Evolutionary conservation across 129 eudicot species (phyloP), one percentile per base, ranked within the genome.

Genomic region (Chrysanthemum seticuspe): DNA sequence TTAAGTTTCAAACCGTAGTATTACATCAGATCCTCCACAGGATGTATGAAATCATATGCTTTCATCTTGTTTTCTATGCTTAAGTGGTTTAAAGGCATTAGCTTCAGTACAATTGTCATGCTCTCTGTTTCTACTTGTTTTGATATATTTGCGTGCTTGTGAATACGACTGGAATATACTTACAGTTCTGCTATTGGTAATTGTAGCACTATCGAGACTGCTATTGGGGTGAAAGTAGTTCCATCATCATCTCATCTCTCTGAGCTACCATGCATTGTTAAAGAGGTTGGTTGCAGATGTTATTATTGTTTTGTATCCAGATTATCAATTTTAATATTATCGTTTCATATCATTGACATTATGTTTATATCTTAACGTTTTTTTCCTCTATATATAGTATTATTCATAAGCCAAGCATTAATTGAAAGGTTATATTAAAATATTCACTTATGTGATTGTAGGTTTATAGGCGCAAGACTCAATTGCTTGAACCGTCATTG

Each of bases 151-250:
- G 10, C 9, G 2, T 40, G 10, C 47, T 40, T 6, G 47, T 40
- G 44, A 40, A 40, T 40, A 7, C 47, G 10, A 53, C 18, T 53
- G 58, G 19, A 53, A 10, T 59, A 59, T 23, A 11, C 40, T 59
- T 67, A 23, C 21, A 40, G 60, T 49, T 47, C 54, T 68, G 70
- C 40, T 62, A 9, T 67, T 82, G 53, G 21, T 55, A 23, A n/a
- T 67, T 72, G 68, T 71, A 82, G 86, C 40, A 40, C 80, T 14
- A 73, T 82, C 29, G 82, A 82, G 74, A 52, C 70, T 11, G 86
- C 82, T 52, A 66, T 82, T 10, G 83, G 74, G 2, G 34, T 62
- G 62, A 77, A 78, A 63, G 82, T 63, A 70, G 73, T 78, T 78
- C 86, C 83, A 18, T 62, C 67, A 47, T 62, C 79, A 62, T 47